phyloP scores from a whole-genome alignment of 495 filamentous ascomycete genomes.

The Astrocystis sublimbata region DNA sequence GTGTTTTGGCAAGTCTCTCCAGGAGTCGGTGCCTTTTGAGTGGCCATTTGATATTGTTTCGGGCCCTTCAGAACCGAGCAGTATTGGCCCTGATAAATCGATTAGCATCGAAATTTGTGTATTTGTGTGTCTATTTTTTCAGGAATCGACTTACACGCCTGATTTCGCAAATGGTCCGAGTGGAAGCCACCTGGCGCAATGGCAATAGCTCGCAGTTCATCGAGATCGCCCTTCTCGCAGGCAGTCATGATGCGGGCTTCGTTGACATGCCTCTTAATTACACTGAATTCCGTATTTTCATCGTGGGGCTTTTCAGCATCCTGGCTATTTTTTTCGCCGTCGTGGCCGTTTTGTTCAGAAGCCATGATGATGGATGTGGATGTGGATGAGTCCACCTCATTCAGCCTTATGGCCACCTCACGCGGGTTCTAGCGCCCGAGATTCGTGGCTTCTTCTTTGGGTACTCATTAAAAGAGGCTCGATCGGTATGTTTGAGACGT shows the following conservation, averaged over 20 bases:
- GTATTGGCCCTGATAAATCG: slow-evolving; percentile 65
- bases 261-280: too few species aligned
- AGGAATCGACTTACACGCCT: slow-evolving; percentile 68
- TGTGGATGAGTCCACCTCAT: neutral
- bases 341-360: slow-evolving; percentile 16
- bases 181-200: slow-evolving; percentile 75
- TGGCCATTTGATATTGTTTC: slow-evolving; percentile 23
- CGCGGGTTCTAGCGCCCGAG: neutral
- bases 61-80: slow-evolving; percentile 63
- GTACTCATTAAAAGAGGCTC: too few species aligned
- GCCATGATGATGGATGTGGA: slow-evolving; percentile 1
- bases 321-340: slow-evolving; percentile 14
- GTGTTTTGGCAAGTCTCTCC: slow-evolving; percentile 63
- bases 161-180: slow-evolving; percentile 73
- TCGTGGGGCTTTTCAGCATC: slow-evolving; percentile 7
- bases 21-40: slow-evolving; percentile 34
- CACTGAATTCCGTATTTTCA: neutral
- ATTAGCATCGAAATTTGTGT: neutral
- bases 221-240: slow-evolving; percentile 64
- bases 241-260: slow-evolving; percentile 61
- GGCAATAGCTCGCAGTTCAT: slow-evolving; percentile 64
- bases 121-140: neutral
- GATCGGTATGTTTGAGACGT: neutral
- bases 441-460: neutral
- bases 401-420: neutral